These are phyloP conservation scores for Colletotrichum cordylinicola DNA, from an alignment of 2,329 filamentous ascomycete genomes.

Conservation along the genomic window DNA sequence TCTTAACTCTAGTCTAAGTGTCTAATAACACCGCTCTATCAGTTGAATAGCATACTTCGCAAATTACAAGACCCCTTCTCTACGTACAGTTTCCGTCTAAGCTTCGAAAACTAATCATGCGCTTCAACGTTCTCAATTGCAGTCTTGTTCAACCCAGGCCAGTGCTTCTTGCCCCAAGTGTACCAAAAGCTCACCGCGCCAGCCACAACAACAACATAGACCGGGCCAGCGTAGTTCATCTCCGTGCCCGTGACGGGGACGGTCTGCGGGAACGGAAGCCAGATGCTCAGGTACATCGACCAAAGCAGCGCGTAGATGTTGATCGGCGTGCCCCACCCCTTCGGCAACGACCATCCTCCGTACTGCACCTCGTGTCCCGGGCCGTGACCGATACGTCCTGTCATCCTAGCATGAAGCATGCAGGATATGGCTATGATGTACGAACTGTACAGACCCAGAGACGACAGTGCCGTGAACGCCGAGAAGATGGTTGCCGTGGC, in stretches of 20 bases:
- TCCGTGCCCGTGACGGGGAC: conserved; percentile 14
- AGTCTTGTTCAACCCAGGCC: conserved; percentile 15
- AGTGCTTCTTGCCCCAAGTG: conserved; percentile 13
- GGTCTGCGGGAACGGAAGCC: conserved; percentile 18
- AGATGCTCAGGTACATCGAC: conserved; percentile 12
- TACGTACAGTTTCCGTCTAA: accelerated
- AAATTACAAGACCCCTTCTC: neutral
- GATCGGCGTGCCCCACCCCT: conserved; percentile 3
- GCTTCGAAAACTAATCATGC: neutral
- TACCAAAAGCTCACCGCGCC: conserved; percentile 14
- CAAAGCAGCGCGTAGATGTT: conserved; percentile 15
- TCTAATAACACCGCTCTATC: neutral
- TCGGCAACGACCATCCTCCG: conserved; percentile 11
- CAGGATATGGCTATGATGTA: conserved; percentile 20
- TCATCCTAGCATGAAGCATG: conserved; percentile 15
- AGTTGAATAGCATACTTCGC: neutral
- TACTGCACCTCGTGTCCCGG: conserved; percentile 6
- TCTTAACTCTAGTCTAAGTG: neutral
- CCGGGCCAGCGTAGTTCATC: conserved; percentile 16
- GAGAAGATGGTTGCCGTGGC: conserved; percentile 20
- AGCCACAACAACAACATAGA: conserved; percentile 7
- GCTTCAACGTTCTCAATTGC: conserved; percentile 11
- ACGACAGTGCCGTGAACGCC: conserved; percentile 13
- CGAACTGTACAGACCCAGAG: conserved; percentile 16
- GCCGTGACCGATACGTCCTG: conserved; percentile 10